A percentile compares a stretch with the other conserved stretches of the same genome.
Evolutionary conservation across 163 green algal species (phyloP).

Genomic region (Volvox carteri): DNA sequence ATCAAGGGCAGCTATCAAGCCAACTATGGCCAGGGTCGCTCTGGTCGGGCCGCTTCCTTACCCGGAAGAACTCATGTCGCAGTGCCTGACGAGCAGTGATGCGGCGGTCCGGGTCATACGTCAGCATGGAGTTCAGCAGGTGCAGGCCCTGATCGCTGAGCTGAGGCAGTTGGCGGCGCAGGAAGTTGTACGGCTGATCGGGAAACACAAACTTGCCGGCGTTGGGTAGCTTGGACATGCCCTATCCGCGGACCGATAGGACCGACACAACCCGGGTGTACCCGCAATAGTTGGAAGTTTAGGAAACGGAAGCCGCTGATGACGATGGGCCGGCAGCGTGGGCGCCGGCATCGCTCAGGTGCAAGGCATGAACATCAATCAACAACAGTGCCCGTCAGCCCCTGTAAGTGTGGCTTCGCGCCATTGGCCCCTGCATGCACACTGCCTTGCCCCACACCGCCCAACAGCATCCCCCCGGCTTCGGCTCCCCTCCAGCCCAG

Average conservation of each 20-base stretch:
- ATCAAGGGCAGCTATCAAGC: no score
- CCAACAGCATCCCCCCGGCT: no score
- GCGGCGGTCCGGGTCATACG: conserved; percentile 82
- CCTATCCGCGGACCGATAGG: no score
- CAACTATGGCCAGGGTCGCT: no score
- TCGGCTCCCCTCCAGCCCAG: no score
- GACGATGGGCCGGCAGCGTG: no score
- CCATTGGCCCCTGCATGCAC: neutral
- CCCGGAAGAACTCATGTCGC: conserved; percentile 75
- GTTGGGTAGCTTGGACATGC: conserved; percentile 65
- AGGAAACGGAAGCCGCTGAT: neutral
- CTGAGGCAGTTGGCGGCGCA: conserved; percentile 65
- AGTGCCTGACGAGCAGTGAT: conserved; percentile 77
- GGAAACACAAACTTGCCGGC: conserved; percentile 67
- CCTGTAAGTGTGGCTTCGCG: no score
- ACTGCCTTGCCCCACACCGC: no score
- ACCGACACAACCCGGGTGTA: no score
- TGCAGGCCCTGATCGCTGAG: conserved; percentile 57
- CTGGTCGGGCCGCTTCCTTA: neutral
- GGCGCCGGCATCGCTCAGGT: no score
- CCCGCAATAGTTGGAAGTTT: neutral
- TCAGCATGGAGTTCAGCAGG: conserved; percentile 79
- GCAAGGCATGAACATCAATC: no score
- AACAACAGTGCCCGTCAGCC: no score
- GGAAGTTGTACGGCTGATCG: conserved; percentile 84